Base-by-base conservation (phyloP, 805 yeast genomes). In the Cyberlindnera mycetangii region DNA sequence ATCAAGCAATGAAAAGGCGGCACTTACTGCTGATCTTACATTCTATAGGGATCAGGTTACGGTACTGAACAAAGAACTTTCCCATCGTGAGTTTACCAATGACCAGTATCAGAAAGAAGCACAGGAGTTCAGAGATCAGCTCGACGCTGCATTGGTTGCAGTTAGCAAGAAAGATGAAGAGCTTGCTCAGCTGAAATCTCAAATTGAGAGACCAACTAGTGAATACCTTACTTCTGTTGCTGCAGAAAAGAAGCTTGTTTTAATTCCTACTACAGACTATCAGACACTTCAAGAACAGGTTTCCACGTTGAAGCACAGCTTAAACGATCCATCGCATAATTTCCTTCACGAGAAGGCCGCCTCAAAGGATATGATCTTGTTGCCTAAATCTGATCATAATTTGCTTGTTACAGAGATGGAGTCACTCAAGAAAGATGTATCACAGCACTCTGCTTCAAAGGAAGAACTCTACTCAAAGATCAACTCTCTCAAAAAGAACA, bases 141-240 rank as follows among this genome's bases (percentile, higher is more conserved):
- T 59, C 15, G 50, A 52, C 25, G 42, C 48, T 14, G 52, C 50
- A 4, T 16, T 39, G 4, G n/a, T 30, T 7, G 48, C 41, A 6
- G 35, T 44, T 14, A 39, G 33, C 20, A 28, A 31, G 21, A 50
- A 44, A 10, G 40, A 42, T 4, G 28, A 10, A 1, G 28, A 32
- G 11, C 16, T 43, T 12, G 9, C 27, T 8, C 37, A 35, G 18
- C 33, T 56, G 12, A 21, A 53, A 25, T 9, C 32, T 2, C 40
- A 45, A 37, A 6, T 59, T 7, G 47, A 41, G 5, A 43, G 46
- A 8, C 77, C 79, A 3, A 54, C 66, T 12, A 44, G 55, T 7
- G 66, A 55, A 1, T 56, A 51, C 25, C 42, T 68, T n/a, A 49
- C 44, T 30, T 42, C 52, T n/a, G 54, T 55, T 17, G 69, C 74